phyloP scores from a whole-genome alignment of 805 yeast genomes.

The Lipomyces oligophaga region DNA sequence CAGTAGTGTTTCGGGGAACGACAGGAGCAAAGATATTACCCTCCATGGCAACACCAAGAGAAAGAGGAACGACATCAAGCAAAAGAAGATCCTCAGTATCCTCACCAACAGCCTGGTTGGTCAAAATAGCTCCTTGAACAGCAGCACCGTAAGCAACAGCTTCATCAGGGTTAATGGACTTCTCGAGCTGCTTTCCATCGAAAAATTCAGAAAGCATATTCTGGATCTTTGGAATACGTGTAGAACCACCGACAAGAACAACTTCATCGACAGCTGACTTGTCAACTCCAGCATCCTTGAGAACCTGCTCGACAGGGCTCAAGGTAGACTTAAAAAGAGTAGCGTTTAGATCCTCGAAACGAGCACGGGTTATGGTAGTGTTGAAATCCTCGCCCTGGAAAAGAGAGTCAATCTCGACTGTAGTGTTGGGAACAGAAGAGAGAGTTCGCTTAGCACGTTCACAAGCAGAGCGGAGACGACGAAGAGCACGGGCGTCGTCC shows the following conservation, averaged over 20 bases:
- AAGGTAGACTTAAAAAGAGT: slow-evolving; percentile 88
- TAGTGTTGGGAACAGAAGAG: slow-evolving; percentile 93
- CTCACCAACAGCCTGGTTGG: slow-evolving; percentile 84
- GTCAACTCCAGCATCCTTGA: slow-evolving; percentile 83
- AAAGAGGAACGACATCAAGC: slow-evolving; percentile 96
- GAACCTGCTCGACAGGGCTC: slow-evolving; percentile 91
- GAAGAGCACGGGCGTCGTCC: slow-evolving; percentile 87
- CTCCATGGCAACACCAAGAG: slow-evolving; percentile 99
- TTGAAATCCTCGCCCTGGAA: slow-evolving; percentile 94
- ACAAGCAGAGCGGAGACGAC: slow-evolving; percentile 98
- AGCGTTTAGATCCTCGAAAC: slow-evolving; percentile 95
- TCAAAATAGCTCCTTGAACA: slow-evolving; percentile 97
- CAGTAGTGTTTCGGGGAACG: slow-evolving; percentile 99
- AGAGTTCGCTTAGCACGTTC: slow-evolving; percentile 99
- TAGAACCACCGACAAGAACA: slow-evolving; percentile 97
- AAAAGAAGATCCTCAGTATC: slow-evolving; percentile 93
- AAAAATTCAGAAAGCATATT: slow-evolving; percentile 90
- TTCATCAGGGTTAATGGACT: slow-evolving; percentile 97
- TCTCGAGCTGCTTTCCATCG: slow-evolving; percentile 94
- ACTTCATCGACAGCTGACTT: slow-evolving; percentile 88
- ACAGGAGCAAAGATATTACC: slow-evolving; percentile 99
- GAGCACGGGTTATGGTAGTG: slow-evolving; percentile 92
- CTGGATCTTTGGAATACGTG: slow-evolving; percentile 98
- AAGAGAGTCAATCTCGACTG: slow-evolving; percentile 93
- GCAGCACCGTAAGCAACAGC: slow-evolving; percentile 99